Conservation (phyloP, 768 basidiomycete genomes). For the Dioszegia aurantiaca region DNA sequence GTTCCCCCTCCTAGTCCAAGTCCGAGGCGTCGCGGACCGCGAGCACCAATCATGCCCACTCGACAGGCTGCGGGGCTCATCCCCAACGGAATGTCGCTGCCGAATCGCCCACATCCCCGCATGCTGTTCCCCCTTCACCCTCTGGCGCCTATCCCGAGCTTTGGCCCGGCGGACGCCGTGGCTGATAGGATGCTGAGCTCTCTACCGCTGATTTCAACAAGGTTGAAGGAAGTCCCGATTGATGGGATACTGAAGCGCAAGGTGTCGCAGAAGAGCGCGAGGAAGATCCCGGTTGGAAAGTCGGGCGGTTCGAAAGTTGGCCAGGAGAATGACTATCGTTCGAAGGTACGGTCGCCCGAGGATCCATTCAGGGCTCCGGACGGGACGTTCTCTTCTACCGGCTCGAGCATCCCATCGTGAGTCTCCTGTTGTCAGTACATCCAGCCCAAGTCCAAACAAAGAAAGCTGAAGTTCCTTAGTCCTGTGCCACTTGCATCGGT, state of each 20-base stretch:
- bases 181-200: not conserved
- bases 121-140: not conserved
- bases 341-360: not conserved
- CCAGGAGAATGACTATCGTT: not conserved
- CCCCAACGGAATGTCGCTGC: not conserved
- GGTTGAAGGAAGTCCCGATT: not conserved
- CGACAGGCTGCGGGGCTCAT: not conserved
- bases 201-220: not conserved
- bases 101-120: not conserved
- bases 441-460: not conserved
- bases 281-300: not conserved
- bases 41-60: not conserved
- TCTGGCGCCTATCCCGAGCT: not conserved
- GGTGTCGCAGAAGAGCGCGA: not conserved
- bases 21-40: not conserved
- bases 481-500: not conserved
- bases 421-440: not conserved
- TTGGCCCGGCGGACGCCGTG: not conserved
- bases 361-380: no score
- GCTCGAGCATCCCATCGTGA: not conserved
- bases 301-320: not conserved
- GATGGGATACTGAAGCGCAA: not conserved
- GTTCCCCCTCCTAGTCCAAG: constrained; percentile 13
- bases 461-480: not conserved
- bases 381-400: not conserved